Evolutionary conservation across 495 filamentous ascomycete genomes (phyloP).

Genomic region (Ascobolus immersus): DNA sequence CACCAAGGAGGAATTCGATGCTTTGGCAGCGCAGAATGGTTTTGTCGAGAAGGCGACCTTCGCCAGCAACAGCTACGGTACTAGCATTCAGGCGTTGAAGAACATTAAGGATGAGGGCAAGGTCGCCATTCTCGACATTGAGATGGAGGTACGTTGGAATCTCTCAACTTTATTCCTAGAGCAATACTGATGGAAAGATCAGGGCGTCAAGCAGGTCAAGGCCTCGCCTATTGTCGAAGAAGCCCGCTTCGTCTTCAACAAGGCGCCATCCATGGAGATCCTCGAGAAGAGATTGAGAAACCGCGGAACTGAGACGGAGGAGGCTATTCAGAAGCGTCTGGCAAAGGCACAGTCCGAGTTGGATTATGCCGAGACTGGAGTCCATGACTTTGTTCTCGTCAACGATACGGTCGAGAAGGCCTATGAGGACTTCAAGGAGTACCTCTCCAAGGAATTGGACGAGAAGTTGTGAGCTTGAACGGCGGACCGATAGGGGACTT

Average conservation of each 20-base stretch:
- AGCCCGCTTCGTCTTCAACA: constrained; percentile 65
- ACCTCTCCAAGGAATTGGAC: too few species aligned
- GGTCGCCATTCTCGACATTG: constrained; percentile 59
- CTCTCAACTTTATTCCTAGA: too few species aligned
- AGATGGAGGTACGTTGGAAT: too few species aligned
- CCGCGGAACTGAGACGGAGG: constrained; percentile 62
- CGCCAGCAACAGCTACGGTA: constrained; percentile 73
- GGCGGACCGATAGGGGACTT: too few species aligned
- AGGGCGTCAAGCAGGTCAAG: constrained; percentile 90
- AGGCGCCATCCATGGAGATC: constrained; percentile 47
- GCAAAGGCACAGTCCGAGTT: constrained; percentile 60
- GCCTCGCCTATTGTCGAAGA: constrained; percentile 41
- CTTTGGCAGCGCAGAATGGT: constrained; percentile 37
- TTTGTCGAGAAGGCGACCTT: constrained; percentile 84
- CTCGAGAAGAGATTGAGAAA: constrained; percentile 54
- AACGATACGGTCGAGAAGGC: constrained; percentile 75
- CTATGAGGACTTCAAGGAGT: constrained; percentile 52
- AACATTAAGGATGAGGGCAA: constrained; percentile 41
- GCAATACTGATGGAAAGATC: too few species aligned
- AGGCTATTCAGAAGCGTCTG: constrained; percentile 46
- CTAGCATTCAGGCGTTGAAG: constrained; percentile 47
- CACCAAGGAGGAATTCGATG: constrained; percentile 38
- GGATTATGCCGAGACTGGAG: constrained; percentile 47
- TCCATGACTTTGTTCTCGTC: constrained; percentile 65
- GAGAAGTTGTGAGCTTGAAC: too few species aligned